Evolutionary conservation across 805 yeast species (phyloP), one percentile per base, ranked within the genome.

Genomic region (Yarrowia sp.): DNA sequence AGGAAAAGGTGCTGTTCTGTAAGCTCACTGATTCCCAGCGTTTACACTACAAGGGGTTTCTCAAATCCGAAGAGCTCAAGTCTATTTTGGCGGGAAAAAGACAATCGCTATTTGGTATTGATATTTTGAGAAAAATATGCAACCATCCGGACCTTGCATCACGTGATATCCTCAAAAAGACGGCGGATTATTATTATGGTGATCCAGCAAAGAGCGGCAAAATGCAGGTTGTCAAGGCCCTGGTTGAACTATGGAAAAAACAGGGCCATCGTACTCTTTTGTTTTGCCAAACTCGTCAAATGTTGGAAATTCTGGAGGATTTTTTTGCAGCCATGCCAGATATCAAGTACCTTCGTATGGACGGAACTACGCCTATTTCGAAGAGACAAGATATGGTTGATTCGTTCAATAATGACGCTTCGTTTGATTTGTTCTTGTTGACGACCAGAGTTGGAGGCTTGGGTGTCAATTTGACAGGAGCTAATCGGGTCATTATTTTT

Each of bases 391-490:
- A 75, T 11, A 79, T 95, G 65, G 97, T 95, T 14, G 97, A 92
- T 73, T 70, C 78, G 14, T 95, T 91, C 76, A 95, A 95, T 72
- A 80, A 78, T 14, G 85, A 86, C 68, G 78, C 81, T 0, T 72
- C 76, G 35, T 83, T 83, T 65, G 77, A 81, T 57, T 83, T 95
- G 1, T 95, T 95, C 73, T 75, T 95, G 22, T 77, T 95, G 42
- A 95, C 99, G 0, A 95, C 99, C 0, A 84, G 93, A 71, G 99
- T 95, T 7, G 99, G 99, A 18, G 99, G 99, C 0, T 78, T 95
- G 43, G 99, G 99, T 18, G 90, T 93, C 1, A 93, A 93, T 74
- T 75, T 93, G 51, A 93, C 97, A 0, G 98, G 98, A 3, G 98
- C 99, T 0, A 92, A 92, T 69, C 78, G 98, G 50, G 97, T 93